Conservation (phyloP, 495 filamentous ascomycete genomes). For the Aspergillus biplanus region DNA sequence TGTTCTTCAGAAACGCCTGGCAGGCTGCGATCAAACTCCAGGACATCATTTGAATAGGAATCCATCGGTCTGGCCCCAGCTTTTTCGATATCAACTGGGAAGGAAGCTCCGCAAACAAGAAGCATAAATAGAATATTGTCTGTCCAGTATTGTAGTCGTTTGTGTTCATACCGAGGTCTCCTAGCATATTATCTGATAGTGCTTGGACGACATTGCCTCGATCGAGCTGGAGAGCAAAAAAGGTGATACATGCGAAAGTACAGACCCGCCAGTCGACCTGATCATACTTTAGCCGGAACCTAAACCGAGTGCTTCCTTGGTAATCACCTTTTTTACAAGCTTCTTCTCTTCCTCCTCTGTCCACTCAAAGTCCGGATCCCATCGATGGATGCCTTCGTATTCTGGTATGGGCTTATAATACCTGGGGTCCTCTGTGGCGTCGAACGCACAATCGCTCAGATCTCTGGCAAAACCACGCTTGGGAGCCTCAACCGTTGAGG, state of each 20-base stretch:
- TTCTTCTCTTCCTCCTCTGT: constrained; percentile 68
- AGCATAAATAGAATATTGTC: constrained; percentile 69
- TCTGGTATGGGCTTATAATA: constrained; percentile 62
- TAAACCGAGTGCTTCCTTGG: not conserved
- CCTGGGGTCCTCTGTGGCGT: constrained; percentile 43
- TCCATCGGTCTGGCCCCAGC: constrained; percentile 83
- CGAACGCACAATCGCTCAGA: constrained; percentile 38
- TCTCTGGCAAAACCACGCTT: constrained; percentile 23
- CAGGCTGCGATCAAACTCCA: constrained; percentile 74
- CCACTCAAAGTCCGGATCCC: constrained; percentile 75
- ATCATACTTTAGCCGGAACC: constrained; percentile 8
- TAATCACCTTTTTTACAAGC: constrained; percentile 63
- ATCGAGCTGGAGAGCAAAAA: constrained; percentile 83
- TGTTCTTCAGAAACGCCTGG: constrained; percentile 67
- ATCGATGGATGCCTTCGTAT: constrained; percentile 76
- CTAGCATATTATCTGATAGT: constrained; percentile 70
- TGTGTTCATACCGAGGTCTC: constrained; percentile 61
- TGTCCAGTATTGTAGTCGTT: constrained; percentile 81
- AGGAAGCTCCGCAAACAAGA: constrained; percentile 71
- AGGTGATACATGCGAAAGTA: constrained; percentile 73
- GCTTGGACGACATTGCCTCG: constrained; percentile 75
- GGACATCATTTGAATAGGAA: constrained; percentile 77
- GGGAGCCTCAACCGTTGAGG: constrained; percentile 27
- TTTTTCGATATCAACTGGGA: constrained; percentile 75
- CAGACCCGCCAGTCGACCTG: constrained; percentile 62